Evolutionary conservation across 2,329 filamentous ascomycete species (phyloP), one percentile per base, ranked within the genome.

Genomic region (Leptographium radiaticola): DNA sequence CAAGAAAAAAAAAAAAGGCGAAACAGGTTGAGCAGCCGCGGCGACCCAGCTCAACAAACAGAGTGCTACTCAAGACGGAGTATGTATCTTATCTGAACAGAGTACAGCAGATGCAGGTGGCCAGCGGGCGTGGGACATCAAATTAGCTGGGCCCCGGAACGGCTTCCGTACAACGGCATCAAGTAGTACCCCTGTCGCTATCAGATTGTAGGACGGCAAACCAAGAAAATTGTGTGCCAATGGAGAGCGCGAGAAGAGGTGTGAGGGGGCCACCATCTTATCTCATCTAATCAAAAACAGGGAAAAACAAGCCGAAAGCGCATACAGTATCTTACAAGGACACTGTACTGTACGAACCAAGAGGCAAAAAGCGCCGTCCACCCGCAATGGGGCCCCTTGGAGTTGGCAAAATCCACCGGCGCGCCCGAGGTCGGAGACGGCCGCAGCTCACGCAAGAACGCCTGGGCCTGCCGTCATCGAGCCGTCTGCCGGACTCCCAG

Each of bases 271-370:
- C 20, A 30, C 15, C 45, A 53, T 53, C 52, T 53, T 53, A 53
- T 53, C 52, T 53, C 36, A 53, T 53, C 52, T 53, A 53, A 53
- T 53, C 46, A 31, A 31, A 46, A 6, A 13, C 12, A 25, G 33
- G 36, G 20, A 13, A 25, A 20, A 33, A 44, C 25, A 20, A 44
- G 4, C 20, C 42, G 34, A 18, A 12, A 11, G 11, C 9, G 20
- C 42, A 25, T 25, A 25, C 25, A 25, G 25, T 25, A 25, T 25
- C 25, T 25, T 31, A 31, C 15, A 2, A 11, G 34, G 9, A 25
- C 46, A 36, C 46, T 33, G 34, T 38, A 48, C 34, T 13, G 34
- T 36, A 36, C 6, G 34, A 13, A 6, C 34, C 9, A 36, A 2
- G 34, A 13, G 34, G 25, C 25, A 25, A 25, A 25, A 25, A 25